Conservation (phyloP, 2,329 filamentous ascomycete genomes). For the Clarireedia paspali region DNA sequence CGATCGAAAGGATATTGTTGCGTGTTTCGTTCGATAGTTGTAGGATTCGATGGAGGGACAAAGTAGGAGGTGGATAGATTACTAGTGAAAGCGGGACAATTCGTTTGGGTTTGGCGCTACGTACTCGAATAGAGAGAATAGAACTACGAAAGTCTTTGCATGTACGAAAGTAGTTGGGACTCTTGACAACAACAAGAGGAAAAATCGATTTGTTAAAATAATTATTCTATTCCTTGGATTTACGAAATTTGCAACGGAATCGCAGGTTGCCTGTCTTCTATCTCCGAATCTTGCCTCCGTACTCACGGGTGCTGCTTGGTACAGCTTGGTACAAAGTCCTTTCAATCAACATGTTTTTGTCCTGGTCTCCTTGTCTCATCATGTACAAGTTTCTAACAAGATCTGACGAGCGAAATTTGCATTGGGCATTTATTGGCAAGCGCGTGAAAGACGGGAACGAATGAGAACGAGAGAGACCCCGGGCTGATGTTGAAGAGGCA, state of each 20-base stretch:
- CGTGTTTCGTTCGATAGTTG: constrained; percentile 3
- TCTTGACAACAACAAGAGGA: no score
- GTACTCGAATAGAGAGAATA: background rate
- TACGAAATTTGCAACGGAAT: no score
- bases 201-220: no score
- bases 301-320: no score
- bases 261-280: no score
- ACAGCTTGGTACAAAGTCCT: no score
- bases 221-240: no score
- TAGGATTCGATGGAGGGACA: constrained; percentile 9
- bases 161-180: no score
- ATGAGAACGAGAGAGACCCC: background rate
- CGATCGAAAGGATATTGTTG: background rate
- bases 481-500: background rate
- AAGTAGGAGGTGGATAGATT: constrained; percentile 1
- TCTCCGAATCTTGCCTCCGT: no score
- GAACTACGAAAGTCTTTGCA: background rate
- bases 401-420: constrained; percentile 3
- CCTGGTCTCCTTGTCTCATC: constrained; percentile 4
- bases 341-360: background rate
- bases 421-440: constrained; percentile 5
- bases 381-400: constrained; percentile 3
- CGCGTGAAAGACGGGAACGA: background rate
- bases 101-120: constrained; percentile 10
- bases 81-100: constrained; percentile 8